Percentiles rank a stretch among this genome's conserved stretches.
Conservation (phyloP, 2,329 filamentous ascomycete genomes). For the Exophiala spinifera region DNA sequence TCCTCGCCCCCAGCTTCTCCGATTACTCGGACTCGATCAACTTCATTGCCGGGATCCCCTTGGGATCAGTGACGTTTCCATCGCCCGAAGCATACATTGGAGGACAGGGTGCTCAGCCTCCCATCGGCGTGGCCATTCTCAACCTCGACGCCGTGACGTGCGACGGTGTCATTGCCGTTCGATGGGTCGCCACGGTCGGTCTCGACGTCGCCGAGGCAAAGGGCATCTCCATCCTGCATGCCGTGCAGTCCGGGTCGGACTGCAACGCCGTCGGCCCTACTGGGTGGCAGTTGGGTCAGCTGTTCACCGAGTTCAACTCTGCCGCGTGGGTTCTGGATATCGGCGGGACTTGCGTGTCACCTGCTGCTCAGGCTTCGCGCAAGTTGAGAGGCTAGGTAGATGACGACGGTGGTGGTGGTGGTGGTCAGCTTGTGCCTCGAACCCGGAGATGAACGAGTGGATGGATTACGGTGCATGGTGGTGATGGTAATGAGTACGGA, state of each 20-base stretch:
- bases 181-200: conserved; percentile 33
- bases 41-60: conserved; percentile 26
- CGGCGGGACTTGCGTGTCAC: conserved; percentile 21
- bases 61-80: conserved; percentile 35
- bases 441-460: too few relatives aligned
- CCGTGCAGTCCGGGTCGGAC: conserved; percentile 16
- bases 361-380: conserved; percentile 1
- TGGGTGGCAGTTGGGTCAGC: conserved; percentile 33
- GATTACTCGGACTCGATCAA: conserved; percentile 36
- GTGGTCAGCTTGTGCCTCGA: too few relatives aligned
- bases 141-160: conserved; percentile 32
- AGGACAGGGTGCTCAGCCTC: conserved; percentile 31
- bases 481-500: too few relatives aligned
- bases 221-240: conserved; percentile 34
- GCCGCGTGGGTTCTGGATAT: conserved; percentile 25
- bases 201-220: conserved; percentile 25
- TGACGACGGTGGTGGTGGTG: too few relatives aligned
- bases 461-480: too few relatives aligned
- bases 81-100: conserved; percentile 33
- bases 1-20: conserved; percentile 32
- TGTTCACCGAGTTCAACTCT: conserved; percentile 38
- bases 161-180: conserved; percentile 33
- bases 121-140: conserved; percentile 32
- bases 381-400: conserved; percentile 6
- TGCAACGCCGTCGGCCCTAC: conserved; percentile 16